These are phyloP conservation scores for Fraxinus floribunda DNA, from an alignment of 305 asterid species.

Conservation along the genomic window DNA sequence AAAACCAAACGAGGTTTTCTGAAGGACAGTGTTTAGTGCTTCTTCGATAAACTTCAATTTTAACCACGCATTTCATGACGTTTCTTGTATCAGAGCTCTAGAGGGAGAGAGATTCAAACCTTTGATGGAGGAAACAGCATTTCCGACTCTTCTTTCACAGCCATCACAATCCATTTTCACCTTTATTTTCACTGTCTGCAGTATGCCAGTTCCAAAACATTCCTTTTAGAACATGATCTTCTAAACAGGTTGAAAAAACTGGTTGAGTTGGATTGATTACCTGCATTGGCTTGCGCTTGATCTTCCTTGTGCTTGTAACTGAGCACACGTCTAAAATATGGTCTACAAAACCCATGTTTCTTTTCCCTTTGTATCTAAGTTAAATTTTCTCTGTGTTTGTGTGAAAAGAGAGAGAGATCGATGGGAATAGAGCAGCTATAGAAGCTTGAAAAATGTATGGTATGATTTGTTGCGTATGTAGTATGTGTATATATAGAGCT, in stretches of 20 bases:
- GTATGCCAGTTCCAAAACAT: background rate
- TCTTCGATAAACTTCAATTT: too few species aligned
- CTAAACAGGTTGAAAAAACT: background rate
- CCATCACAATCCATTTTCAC: conserved; percentile 87
- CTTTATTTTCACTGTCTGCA: conserved; percentile 61
- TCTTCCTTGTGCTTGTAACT: conserved; percentile 44
- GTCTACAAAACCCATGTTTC: conserved; percentile 68
- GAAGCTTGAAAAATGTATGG: conserved; percentile 13
- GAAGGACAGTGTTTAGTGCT: background rate
- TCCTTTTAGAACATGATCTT: background rate
- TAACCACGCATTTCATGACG: background rate
- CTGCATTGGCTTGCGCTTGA: conserved; percentile 68
- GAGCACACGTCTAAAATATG: conserved; percentile 51
- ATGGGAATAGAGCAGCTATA: background rate
- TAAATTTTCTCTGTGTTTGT: background rate
- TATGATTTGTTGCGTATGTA: background rate
- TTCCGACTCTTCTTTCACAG: conserved; percentile 58
- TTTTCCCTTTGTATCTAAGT: background rate
- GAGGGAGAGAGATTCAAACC: conserved; percentile 30
- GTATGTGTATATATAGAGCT: background rate
- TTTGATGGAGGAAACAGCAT: conserved; percentile 59
- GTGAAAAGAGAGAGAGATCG: background rate
- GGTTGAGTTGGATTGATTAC: conserved; percentile 21
- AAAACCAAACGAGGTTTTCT: background rate
- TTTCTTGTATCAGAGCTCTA: background rate